Base-by-base conservation (phyloP, 352 stramenopile genomes). In the Paralagenidium karlingii region DNA sequence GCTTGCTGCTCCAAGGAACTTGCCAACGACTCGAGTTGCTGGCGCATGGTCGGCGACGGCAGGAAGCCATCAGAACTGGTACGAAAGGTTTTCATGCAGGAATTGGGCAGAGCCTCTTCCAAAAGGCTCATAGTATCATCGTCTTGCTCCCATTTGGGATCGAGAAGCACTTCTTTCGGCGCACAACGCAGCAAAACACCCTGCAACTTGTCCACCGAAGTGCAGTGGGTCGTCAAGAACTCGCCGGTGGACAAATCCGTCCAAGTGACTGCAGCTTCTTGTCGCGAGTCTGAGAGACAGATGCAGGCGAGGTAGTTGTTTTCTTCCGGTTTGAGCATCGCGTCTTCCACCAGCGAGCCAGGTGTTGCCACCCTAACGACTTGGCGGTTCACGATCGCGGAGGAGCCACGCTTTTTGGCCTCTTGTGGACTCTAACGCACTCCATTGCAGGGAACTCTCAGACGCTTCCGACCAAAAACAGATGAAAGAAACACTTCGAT, bases 291-390 rank as follows among this genome's bases (percentile, higher is more conserved):
- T n/a, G n/a, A n/a, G n/a, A n/a, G n/a, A n/a, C n/a, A n/a, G n/a
- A n/a, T n/a, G n/a, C n/a, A n/a, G 0, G 63, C 75, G 9, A 88
- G 42, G 41, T 88, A 84, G 42, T 88, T 85, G 49, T 85, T 88
- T 39, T 88, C 70, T 8, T 68, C 66, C 1, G 75, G 69, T 11
- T 55, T 68, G 8, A 88, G 60, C 70, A 88, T 85, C 20, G 70
- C 67, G 39, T 88, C 75, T 26, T 85, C 75, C 2, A 84, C 63
- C 13, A 88, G 43, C 20, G 75, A 85, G 0, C 75, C 75, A 1
- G 75, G 75, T 8, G 75, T 88, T 5, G 85, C 49, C 37, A 88
- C 77, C 1, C 75, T 68, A 13, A 88, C 71, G 24, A 88, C 71
- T 45, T 84, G 75, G 7, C 75, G 68, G 31, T 88, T 63, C 4